Evolutionary conservation across 2,329 filamentous ascomycete species (phyloP).

Genomic region (Parastagonospora avenae): DNA sequence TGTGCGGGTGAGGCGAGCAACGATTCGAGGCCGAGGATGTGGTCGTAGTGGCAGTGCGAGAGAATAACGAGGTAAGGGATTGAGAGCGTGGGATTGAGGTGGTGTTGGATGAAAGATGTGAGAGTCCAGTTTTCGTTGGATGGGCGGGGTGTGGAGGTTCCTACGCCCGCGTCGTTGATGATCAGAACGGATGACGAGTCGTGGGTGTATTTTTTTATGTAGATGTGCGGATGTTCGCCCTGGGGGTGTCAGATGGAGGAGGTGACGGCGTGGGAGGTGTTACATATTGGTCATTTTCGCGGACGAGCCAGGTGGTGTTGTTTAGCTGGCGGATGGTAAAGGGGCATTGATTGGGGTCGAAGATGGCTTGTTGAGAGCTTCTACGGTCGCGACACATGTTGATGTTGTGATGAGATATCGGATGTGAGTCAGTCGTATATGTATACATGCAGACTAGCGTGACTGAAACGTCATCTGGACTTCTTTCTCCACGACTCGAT

Average conservation of each 20-base stretch:
- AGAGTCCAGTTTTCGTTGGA: conserved; percentile 7
- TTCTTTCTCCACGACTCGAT: too few species aligned
- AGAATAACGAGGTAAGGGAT: conserved; percentile 15
- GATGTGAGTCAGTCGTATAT: too few species aligned
- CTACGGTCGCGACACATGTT: background rate
- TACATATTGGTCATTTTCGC: conserved; percentile 15
- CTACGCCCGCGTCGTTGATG: conserved; percentile 9
- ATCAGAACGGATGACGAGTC: conserved; percentile 2
- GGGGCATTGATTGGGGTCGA: conserved; percentile 2
- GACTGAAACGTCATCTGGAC: too few species aligned
- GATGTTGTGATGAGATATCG: too few species aligned
- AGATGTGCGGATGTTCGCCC: background rate
- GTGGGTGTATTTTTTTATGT: conserved; percentile 9
- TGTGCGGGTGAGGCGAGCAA: background rate
- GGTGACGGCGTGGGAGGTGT: background rate
- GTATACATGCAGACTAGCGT: too few species aligned
- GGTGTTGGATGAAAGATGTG: conserved; percentile 13
- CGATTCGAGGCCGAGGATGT: conserved; percentile 11
- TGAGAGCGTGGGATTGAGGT: conserved; percentile 7
- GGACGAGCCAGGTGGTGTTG: conserved; percentile 12
- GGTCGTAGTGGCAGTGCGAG: conserved; percentile 18
- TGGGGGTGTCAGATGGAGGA: background rate
- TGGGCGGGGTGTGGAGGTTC: background rate
- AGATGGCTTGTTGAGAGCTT: background rate
- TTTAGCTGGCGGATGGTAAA: conserved; percentile 17